Evolutionary conservation across 1,284 basidiomycete species (phyloP).

Genomic region (Apiotrichum domesticum): DNA sequence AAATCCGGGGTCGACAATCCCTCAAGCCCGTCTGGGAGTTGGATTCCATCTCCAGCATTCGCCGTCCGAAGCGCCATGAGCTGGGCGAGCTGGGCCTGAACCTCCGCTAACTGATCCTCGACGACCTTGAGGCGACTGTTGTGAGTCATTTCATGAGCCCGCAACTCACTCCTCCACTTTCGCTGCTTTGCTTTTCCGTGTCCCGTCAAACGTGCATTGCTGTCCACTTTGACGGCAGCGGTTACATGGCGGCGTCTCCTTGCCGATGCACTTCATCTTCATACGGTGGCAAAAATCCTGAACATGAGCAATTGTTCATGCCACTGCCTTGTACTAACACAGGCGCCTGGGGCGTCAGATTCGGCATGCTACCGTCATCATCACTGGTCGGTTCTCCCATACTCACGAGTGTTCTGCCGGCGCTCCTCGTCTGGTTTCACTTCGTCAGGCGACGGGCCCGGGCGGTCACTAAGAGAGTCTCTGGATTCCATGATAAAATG

Average conservation of each 20-base stretch:
- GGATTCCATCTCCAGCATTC: too few relatives aligned
- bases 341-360: background rate
- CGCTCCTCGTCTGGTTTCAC: too few relatives aligned
- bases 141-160: background rate
- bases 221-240: constrained; percentile 54
- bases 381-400: too few relatives aligned
- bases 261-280: constrained; percentile 59
- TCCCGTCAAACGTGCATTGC: constrained; percentile 84
- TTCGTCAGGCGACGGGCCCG: too few relatives aligned
- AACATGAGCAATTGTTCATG: background rate
- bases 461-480: too few relatives aligned
- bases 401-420: too few relatives aligned
- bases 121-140: constrained; percentile 75
- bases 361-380: too few relatives aligned
- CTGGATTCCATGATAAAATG: too few relatives aligned
- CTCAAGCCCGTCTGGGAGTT: too few relatives aligned
- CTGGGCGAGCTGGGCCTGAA: constrained; percentile 68
- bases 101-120: constrained; percentile 69
- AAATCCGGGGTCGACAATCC: too few relatives aligned
- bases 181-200: constrained; percentile 60
- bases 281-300: constrained; percentile 42
- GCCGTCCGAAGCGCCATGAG: too few relatives aligned
- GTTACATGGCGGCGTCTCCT: constrained; percentile 62
- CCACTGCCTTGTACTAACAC: background rate
- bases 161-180: constrained; percentile 73